phyloP scores from a whole-genome alignment of 2,329 filamentous ascomycete genomes.

The Verticillium albo-atrum region DNA sequence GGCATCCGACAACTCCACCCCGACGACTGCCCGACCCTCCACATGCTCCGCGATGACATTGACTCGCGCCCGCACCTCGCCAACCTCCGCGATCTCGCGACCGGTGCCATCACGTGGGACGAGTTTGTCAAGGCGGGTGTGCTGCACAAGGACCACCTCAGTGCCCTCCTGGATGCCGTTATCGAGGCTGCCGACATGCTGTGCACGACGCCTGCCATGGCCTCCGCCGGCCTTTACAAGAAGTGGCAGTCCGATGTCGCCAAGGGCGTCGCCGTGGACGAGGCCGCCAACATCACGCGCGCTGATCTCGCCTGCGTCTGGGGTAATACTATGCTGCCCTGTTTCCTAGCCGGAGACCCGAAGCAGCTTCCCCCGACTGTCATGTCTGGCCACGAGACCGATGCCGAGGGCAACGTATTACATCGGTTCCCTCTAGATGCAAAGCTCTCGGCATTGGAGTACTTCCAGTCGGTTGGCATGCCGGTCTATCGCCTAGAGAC shows the following conservation, averaged over 20 bases:
- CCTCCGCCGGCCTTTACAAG: neutral
- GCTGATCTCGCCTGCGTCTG: constrained; percentile 16
- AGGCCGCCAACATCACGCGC: constrained; percentile 15
- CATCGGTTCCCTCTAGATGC: constrained; percentile 7
- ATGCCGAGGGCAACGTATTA: neutral
- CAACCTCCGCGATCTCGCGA: neutral
- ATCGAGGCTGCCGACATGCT: constrained; percentile 15
- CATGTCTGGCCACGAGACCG: neutral
- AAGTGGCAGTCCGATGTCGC: neutral
- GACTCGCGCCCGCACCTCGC: neutral
- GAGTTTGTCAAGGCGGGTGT: neutral
- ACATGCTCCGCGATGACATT: neutral
- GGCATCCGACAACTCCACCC: neutral
- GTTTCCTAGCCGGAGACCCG: constrained; percentile 15
- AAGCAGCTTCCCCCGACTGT: constrained; percentile 11
- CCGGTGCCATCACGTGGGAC: neutral
- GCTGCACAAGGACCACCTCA: neutral
- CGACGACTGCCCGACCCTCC: neutral
- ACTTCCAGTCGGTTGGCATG: constrained; percentile 8
- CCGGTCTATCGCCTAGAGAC: constrained; percentile 11
- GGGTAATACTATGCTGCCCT: constrained; percentile 16
- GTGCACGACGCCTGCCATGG: constrained; percentile 1
- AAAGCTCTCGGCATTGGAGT: constrained; percentile 9
- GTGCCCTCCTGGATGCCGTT: constrained; percentile 13
- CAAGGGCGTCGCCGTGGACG: constrained; percentile 15